A percentile compares a stretch with the other conserved stretches of the same genome.
These are phyloP conservation scores for Aphanomyces euteiches DNA, from an alignment of 352 stramenopile genomes.

Conservation along the genomic window DNA sequence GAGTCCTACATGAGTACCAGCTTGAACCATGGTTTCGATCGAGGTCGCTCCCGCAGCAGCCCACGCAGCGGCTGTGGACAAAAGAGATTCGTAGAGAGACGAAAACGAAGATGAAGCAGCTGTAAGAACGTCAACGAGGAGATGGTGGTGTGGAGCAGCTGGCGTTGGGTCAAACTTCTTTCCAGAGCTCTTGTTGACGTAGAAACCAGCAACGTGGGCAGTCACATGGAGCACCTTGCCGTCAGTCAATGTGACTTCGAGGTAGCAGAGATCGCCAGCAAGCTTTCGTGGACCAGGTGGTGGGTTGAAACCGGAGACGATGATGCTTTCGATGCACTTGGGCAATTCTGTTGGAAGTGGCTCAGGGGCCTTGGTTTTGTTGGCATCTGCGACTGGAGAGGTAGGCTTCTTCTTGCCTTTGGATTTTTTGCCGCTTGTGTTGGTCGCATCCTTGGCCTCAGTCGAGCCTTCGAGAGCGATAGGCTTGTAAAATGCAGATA, in stretches of 20 bases:
- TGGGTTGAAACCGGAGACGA: slow-evolving; percentile 93
- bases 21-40: slow-evolving; percentile 84
- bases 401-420: slow-evolving; percentile 39
- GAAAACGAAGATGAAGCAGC: slow-evolving; percentile 70
- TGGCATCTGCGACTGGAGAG: slow-evolving; percentile 15
- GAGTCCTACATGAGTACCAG: slow-evolving; percentile 68
- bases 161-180: slow-evolving; percentile 79
- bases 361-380: slow-evolving; percentile 34
- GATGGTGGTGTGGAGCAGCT: slow-evolving; percentile 45
- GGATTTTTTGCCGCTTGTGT: slow-evolving; percentile 31
- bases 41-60: slow-evolving; percentile 72
- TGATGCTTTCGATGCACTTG: slow-evolving; percentile 87
- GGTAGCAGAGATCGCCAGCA: slow-evolving; percentile 91
- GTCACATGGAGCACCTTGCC: slow-evolving; percentile 80
- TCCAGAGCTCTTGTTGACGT: slow-evolving; percentile 84
- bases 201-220: slow-evolving; percentile 90
- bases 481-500: slow-evolving; percentile 66
- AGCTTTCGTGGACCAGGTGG: slow-evolving; percentile 89
- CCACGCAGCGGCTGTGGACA: slow-evolving; percentile 70
- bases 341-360: slow-evolving; percentile 54
- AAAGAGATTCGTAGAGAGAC: slow-evolving; percentile 61
- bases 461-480: slow-evolving; percentile 33
- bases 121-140: slow-evolving; percentile 79
- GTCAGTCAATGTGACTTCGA: slow-evolving; percentile 83
- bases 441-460: slow-evolving; percentile 37